Base-by-base conservation (phyloP, 2,329 filamentous ascomycete genomes). In the Diaporthe nobilis region DNA sequence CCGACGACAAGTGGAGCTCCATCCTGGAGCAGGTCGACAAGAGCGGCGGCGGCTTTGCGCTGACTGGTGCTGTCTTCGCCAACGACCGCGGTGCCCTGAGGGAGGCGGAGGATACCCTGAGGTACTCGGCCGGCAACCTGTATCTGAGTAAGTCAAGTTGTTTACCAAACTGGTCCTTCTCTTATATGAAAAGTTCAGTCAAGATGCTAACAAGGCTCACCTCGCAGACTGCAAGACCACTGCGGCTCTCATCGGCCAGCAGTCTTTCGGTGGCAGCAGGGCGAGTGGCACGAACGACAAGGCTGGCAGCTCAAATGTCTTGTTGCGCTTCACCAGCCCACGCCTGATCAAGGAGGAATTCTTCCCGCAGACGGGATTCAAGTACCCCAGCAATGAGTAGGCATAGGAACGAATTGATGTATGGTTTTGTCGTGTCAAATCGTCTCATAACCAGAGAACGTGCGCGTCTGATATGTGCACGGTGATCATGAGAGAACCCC, bases 241-340 rank as follows among this genome's bases (percentile, higher is more conserved):
- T 2, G 93, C 92, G 53, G 92, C 92, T 20, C 91, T 94, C 37
- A 92, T 94, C 9, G 92, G 92, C 20, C 93, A 94, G 85, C 92
- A 94, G 85, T 90, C 92, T 7, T 94, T 94, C 82, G 92, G 92
- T 31, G 92, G 92, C 72, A 89, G 91, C 22, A 87, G 93, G 78
- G 92, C 91, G 6, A 92, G 90, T 77, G 92, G 92, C 28, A 94
- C 92, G 28, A 94, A 94, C 82, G 93, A 94, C 85, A 90, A 90
- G 83, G 88, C 88, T 5, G 89, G 89, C 51, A 90, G 87, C 79
- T 83, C 86, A 58, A 85, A 85, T 47, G 82, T 88, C 75, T 79
- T 91, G 77, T 82, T 84, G 75, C 85, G 89, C 28, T 90, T 90
- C 79, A 86, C 88, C 20, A 88, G 87, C 78, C 83, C 86, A 71